A percentile compares a stretch with the other conserved stretches of the same genome.
Conservation (phyloP, 176 grass and related monocot genomes). For the Aegilops tauschii region DNA sequence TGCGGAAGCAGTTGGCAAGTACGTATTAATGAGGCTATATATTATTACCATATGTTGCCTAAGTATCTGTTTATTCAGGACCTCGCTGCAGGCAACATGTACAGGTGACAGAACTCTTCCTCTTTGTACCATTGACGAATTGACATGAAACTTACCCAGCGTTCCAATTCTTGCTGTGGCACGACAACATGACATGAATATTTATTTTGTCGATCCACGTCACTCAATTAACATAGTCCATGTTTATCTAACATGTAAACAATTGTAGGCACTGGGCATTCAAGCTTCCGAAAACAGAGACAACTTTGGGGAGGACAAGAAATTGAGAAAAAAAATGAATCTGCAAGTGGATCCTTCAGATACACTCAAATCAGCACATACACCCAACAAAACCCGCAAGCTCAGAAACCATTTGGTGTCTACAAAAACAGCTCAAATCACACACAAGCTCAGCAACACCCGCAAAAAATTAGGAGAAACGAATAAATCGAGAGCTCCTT, state of each 20-base stretch:
- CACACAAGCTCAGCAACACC: background rate
- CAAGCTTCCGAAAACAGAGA: slow-evolving; percentile 13
- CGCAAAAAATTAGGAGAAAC: background rate
- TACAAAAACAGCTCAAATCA: slow-evolving; percentile 14
- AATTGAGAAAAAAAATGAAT: slow-evolving; percentile 28
- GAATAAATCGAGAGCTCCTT: slow-evolving; percentile 19
- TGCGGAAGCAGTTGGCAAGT: slow-evolving; percentile 12
- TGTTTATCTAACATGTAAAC: slow-evolving; percentile 24
- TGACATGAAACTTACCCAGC: slow-evolving; percentile 11
- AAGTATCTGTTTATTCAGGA: background rate
- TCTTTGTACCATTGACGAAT: background rate
- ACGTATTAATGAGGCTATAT: background rate
- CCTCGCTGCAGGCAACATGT: background rate
- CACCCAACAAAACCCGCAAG: background rate
- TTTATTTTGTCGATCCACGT: background rate
- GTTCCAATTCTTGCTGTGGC: background rate
- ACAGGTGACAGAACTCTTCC: slow-evolving; percentile 4
- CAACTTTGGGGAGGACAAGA: background rate
- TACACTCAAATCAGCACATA: background rate
- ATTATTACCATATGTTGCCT: slow-evolving; percentile 7
- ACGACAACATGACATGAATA: slow-evolving; percentile 3
- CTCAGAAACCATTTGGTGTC: background rate
- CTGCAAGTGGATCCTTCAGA: background rate
- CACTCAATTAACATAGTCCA: background rate
- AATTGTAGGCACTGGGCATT: slow-evolving; percentile 17